Evolutionary conservation across 352 stramenopile genomes (phyloP).

Genomic region (Saprolegnia diclina): DNA sequence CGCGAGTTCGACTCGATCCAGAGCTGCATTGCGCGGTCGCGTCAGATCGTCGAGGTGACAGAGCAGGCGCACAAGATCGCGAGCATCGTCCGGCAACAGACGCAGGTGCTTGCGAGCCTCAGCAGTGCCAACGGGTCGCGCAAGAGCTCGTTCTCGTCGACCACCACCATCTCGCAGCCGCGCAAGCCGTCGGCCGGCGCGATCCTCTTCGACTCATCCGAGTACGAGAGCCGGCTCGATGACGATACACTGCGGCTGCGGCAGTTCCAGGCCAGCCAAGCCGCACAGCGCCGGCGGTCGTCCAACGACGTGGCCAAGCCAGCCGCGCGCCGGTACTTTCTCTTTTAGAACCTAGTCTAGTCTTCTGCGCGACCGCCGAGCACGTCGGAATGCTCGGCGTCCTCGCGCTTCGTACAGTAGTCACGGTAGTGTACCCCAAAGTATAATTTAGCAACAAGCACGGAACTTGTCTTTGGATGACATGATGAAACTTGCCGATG

Average conservation of each 20-base stretch:
- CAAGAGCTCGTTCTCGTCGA: conserved; percentile 23
- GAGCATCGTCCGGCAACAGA: conserved; percentile 37
- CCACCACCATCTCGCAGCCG: background rate
- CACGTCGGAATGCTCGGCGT: background rate
- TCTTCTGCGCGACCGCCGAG: background rate
- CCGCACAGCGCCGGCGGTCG: conserved; percentile 21
- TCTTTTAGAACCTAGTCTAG: background rate
- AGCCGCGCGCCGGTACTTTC: background rate
- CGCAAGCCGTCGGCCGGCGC: conserved; percentile 9
- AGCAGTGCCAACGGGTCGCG: conserved; percentile 6
- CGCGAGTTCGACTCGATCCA: conserved; percentile 21
- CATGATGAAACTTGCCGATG: too few relatives aligned
- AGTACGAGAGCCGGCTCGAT: background rate
- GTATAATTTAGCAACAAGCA: too few relatives aligned
- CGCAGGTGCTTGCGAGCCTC: conserved; percentile 28
- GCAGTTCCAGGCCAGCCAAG: conserved; percentile 10
- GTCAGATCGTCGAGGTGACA: conserved; percentile 56
- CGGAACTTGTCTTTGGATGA: too few relatives aligned
- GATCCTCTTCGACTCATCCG: conserved; percentile 18
- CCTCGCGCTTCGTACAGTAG: background rate
- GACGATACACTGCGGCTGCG: conserved; percentile 8
- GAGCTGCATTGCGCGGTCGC: conserved; percentile 38
- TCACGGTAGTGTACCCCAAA: too few relatives aligned
- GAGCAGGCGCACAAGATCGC: conserved; percentile 62
- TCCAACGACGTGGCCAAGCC: background rate